Base-by-base conservation (phyloP, 139 green algal species). In the Chlorella sp. region DNA sequence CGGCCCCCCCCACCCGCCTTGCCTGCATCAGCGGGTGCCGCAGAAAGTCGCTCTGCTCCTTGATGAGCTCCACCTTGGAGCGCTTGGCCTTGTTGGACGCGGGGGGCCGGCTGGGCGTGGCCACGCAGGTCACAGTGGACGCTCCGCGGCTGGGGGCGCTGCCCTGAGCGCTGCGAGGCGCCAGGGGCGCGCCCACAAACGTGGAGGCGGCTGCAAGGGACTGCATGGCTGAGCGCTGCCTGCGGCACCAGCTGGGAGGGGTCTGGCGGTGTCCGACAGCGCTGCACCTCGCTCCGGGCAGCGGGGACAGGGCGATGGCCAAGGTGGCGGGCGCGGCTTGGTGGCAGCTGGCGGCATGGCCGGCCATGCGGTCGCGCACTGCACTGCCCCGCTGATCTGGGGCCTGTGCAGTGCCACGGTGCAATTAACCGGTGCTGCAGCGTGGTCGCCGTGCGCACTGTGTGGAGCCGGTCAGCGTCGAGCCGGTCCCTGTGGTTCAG, bases 31-130 rank as follows among this genome's bases (percentile, higher is more conserved):
- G 93, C 9, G 98, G 98, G 85, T 99, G 97, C 13, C 98, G 90
- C 74, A 99, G 89, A 87, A 95, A 99, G 91, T 99, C 96, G 83
- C 82, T 94, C 64, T 98, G 92, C 86, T 99, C 96, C 88, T 99
- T 99, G 81, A 99, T 96, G 41, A 98, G 92, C 91, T 99, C 98
- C 60, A 99, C 97, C 86, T 96, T 96, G 30, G 83, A 89, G 3
- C 92, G 92, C 88, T 97, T 97, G 3, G 94, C 89, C 25, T 89
- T 69, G 41, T 93, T 93, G 5, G 90, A 88, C 4, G 96, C 86
- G 4, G 95, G 95, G 2, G 92, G 91, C 78, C 95, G 94, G 30
- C 79, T 88, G 1, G 96, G 96, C 0, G 95, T 97, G 11, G 91
- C 91, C 7, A 94, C 91, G 57, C 85, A 69, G 23, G 72, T 73